Base-by-base conservation (phyloP, 129 eudicot species). In the Chrysanthemum makinoi region DNA sequence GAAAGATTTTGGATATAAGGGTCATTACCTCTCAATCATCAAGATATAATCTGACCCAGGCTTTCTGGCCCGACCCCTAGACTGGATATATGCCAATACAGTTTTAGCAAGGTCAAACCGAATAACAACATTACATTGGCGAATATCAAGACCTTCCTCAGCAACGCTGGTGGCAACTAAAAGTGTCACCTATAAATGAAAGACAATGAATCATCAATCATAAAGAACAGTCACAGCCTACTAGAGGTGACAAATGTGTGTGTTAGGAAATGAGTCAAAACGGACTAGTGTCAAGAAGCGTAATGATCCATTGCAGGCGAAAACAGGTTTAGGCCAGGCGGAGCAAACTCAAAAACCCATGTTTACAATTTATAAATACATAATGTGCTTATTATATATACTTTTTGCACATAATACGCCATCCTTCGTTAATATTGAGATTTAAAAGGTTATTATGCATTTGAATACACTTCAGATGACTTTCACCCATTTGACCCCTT, bases 51-150 rank as follows among this genome's bases (percentile, higher is more conserved):
- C 99, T 50, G 99, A 94, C 51, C 99, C 99, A 15, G 99, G 99
- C 80, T 94, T 90, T 84, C 99, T 81, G 65, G 99, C 99, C 84
- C 99, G 89, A 19, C 99, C 99, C 75, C 99, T 83, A 60, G 99
- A 94, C 62, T 94, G 99, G 74, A 94, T 94, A 78, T 94, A 94
- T 18, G 99, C 99, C 77, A 94, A 76, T 73, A 94, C 97, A 75
- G 99, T 94, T 86, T 94, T 94, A 47, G 99, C 99, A 75, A 94
- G 99, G 80, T 94, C 99, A 86, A 94, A 94, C 57, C 99, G 96
- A 56, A 94, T 90, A 63, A 94, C 99, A 73, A 94, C 99, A 87
- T 94, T 94, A 82, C 99, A 94, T 66, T 94, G 99, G 62, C 99
- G 89, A 66, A 94, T 94, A 78, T 94, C 99, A 74, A 94, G 99